These are phyloP conservation scores for Tephrocybe rancida DNA, from an alignment of 768 basidiomycete species.

Conservation along the genomic window DNA sequence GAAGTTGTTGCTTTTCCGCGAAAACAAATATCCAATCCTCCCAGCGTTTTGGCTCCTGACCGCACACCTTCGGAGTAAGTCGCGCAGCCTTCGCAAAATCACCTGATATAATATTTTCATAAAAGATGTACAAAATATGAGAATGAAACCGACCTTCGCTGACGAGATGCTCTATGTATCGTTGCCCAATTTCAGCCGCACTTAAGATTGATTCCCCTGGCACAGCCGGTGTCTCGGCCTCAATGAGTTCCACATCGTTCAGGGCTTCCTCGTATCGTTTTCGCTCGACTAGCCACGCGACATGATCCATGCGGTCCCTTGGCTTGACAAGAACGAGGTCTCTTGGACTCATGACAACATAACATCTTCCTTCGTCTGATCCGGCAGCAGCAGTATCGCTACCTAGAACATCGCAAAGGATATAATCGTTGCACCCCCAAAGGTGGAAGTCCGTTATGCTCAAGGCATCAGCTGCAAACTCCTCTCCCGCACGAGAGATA, in stretches of 20 bases:
- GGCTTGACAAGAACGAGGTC: constrained; percentile 88
- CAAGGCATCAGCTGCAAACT: constrained; percentile 83
- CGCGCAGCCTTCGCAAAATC: constrained; percentile 79
- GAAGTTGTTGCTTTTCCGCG: constrained; percentile 76
- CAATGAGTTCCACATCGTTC: constrained; percentile 72
- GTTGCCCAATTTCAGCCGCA: constrained; percentile 75
- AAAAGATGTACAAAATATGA: neutral
- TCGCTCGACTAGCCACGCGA: constrained; percentile 89
- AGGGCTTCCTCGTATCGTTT: constrained; percentile 90
- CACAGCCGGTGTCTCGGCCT: constrained; percentile 33
- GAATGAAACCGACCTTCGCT: constrained; percentile 58
- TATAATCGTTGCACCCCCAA: constrained; percentile 94
- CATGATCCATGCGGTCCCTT: constrained; percentile 87
- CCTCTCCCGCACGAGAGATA: constrained; percentile 87
- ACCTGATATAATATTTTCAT: constrained; percentile 25
- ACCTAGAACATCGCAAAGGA: constrained; percentile 53
- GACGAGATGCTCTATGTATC: constrained; percentile 86
- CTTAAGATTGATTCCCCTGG: constrained; percentile 43
- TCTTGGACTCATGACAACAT: constrained; percentile 84
- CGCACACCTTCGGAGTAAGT: constrained; percentile 85
- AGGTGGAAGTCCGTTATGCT: constrained; percentile 75
- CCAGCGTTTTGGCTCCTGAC: constrained; percentile 81
- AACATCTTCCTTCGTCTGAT: constrained; percentile 50
- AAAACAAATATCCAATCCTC: constrained; percentile 95
- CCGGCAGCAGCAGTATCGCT: constrained; percentile 28